Evolutionary conservation across 2,329 filamentous ascomycete genomes (phyloP).

Genomic region (Hypoxylon sp.): DNA sequence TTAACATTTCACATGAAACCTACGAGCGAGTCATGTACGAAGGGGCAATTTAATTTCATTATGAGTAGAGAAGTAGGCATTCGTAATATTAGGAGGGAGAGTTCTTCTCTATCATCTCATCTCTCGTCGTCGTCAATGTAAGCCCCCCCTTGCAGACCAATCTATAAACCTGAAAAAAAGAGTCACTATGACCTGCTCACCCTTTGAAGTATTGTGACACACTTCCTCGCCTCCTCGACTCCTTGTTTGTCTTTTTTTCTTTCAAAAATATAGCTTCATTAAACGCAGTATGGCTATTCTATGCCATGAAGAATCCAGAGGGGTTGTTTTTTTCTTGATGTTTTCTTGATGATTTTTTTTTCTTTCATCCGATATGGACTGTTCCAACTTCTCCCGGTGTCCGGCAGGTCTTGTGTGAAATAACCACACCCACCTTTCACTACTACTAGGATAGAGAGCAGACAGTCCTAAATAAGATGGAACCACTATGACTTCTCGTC

Average conservation of each 20-base stretch:
- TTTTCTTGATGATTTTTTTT: no score
- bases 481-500: constrained; percentile 35
- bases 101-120: constrained; percentile 13
- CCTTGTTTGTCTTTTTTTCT: not conserved
- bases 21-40: not conserved
- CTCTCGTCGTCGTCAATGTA: no score
- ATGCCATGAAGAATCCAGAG: no score
- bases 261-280: no score
- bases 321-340: no score
- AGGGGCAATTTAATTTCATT: constrained; percentile 20
- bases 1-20: not conserved
- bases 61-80: constrained; percentile 19
- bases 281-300: no score
- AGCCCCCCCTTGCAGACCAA: constrained; percentile 17
- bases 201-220: no score
- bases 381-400: not conserved
- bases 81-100: constrained; percentile 21
- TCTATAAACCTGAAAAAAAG: constrained; percentile 20
- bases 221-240: no score
- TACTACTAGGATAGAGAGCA: not conserved
- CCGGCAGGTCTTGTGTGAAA: not conserved
- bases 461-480: not conserved
- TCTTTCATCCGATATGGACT: no score
- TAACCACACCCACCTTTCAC: not conserved
- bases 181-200: no score